Base-by-base conservation (phyloP, 2,329 filamentous ascomycete species). In the Colletotrichum sp. region DNA sequence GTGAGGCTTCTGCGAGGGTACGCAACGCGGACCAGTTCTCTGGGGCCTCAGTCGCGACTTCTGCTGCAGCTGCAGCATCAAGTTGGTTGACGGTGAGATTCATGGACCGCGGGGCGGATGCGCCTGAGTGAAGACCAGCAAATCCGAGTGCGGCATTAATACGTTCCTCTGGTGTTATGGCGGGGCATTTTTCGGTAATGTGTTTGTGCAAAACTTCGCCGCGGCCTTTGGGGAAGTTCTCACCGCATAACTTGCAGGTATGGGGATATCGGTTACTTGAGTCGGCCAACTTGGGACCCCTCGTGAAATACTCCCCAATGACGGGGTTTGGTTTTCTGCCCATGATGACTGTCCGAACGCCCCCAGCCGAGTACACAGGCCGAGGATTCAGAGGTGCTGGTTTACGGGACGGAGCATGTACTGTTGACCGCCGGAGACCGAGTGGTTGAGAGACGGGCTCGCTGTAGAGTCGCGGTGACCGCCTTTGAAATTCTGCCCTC, bases 211-310 rank as follows among this genome's bases (percentile, higher is more conserved):
- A 85, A 78, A 91, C 94, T 80, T 98, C 96, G 79, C 95, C 93
- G 75, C 96, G 92, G 75, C 96, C 96, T 82, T 98, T 98, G 76
- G 95, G 94, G 76, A 98, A 98, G 83, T 94, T 93, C 84, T 97
- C 94, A 77, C 95, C 95, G 82, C 95, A 98, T 77, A 92, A 89
- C 83, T 94, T 96, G 90, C 95, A 98, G 15, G 94, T 97, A 81
- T 98, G 95, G 78, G 95, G 93, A 81, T 98, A 98, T 72, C 96
- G 92, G 83, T 98, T 98, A 86, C 94, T 97, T 76, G 94, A 93
- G 85, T 98, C 95, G 81, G 93, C 92, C 79, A 98, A 90, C 85
- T 98, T 98, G 51, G 91, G 90, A 12, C 96, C 96, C 78, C 95
- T 91, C 82, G 94, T 91, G 83, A 98, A 98, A 87, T 95, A 97